Percentiles rank a stretch among this genome's conserved stretches.
Evolutionary conservation across 768 basidiomycete genomes (phyloP).

Genomic region (Kwoniella europaea): DNA sequence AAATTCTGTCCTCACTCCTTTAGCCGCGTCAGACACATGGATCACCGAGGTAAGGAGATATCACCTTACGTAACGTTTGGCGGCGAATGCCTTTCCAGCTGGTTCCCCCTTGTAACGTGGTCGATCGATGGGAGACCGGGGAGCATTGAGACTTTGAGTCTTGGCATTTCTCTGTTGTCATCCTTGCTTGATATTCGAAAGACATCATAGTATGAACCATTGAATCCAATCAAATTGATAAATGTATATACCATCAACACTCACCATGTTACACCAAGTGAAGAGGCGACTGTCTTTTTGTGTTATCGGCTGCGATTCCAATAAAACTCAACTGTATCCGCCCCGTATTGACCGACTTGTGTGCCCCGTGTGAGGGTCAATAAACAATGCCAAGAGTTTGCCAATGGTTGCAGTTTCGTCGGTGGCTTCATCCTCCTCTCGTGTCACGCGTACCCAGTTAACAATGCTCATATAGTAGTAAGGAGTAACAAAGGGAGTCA

Average conservation of each 20-base stretch:
- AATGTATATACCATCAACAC: too few species aligned
- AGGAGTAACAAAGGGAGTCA: neutral
- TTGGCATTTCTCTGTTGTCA: neutral
- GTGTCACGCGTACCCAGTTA: neutral
- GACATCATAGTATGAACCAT: too few species aligned
- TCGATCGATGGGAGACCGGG: neutral
- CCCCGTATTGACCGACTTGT: neutral
- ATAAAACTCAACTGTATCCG: too few species aligned
- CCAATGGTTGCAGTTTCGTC: neutral
- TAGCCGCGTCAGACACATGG: constrained; percentile 4
- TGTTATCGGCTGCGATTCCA: too few species aligned
- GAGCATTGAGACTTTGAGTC: neutral
- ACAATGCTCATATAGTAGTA: too few species aligned
- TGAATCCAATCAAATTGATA: too few species aligned
- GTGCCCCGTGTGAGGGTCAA: constrained; percentile 6
- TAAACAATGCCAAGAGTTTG: constrained; percentile 13
- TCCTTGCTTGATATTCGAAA: too few species aligned
- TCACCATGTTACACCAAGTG: neutral
- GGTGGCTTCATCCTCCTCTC: neutral
- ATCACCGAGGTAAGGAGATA: neutral
- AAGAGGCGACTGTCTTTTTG: constrained; percentile 9
- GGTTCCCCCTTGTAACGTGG: neutral
- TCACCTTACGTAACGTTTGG: neutral
- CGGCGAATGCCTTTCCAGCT: neutral
- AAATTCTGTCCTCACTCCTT: neutral